Percentiles rank a stretch among this genome's conserved stretches.
Evolutionary conservation across 2,329 filamentous ascomycete species (phyloP).

Genomic region (Chaetomiaceae sp.): DNA sequence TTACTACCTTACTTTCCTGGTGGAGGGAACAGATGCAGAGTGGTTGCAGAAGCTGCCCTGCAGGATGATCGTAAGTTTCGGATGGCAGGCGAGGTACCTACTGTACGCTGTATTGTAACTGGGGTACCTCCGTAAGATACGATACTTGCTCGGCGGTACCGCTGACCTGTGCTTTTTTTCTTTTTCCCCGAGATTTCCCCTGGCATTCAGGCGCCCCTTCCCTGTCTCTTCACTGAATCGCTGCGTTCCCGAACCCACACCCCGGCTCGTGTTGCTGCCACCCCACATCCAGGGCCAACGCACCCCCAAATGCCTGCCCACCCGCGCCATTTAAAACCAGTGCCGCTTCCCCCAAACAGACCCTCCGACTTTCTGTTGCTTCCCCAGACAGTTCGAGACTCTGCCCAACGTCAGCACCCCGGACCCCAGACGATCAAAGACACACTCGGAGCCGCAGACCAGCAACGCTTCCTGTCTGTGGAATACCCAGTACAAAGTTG

Average conservation of each 20-base stretch:
- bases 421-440: too few relatives aligned
- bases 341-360: conserved; percentile 26
- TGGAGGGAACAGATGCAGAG: conserved; percentile 21
- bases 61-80: conserved; percentile 1
- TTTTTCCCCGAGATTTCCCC: conserved; percentile 25
- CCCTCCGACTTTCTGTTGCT: conserved; percentile 24
- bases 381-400: conserved; percentile 26
- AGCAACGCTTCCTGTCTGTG: background rate
- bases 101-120: conserved; percentile 15
- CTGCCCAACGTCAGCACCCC: conserved; percentile 18
- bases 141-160: conserved; percentile 21
- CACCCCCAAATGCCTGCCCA: conserved; percentile 21
- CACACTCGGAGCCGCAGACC: too few relatives aligned
- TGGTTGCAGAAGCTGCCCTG: background rate
- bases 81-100: conserved; percentile 13
- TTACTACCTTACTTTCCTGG: background rate
- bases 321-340: conserved; percentile 30
- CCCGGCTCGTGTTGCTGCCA: conserved; percentile 17
- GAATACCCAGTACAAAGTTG: background rate
- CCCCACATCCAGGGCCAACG: conserved; percentile 20
- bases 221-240: conserved; percentile 24
- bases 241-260: conserved; percentile 21
- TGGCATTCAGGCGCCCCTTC: conserved; percentile 22
- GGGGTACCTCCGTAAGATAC: conserved; percentile 14
- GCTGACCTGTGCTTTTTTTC: conserved; percentile 17